These are phyloP conservation scores for Pseudogymnoascus verrucosus DNA, from an alignment of 2,329 filamentous ascomycete genomes.

Conservation along the genomic window DNA sequence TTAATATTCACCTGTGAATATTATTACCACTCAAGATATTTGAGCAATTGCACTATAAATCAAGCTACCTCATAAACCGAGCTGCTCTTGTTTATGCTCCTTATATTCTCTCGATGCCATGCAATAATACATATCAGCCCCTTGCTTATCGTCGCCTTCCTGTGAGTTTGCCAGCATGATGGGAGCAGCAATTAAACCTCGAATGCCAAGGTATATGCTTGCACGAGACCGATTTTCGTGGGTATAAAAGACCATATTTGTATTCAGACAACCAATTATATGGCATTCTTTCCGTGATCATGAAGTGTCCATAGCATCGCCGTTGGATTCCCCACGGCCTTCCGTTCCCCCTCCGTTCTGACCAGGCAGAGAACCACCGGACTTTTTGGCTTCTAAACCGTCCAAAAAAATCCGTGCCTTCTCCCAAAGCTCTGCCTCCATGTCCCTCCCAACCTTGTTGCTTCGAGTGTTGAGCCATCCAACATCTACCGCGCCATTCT, in stretches of 20 bases:
- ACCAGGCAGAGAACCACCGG: neutral
- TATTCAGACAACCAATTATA: neutral
- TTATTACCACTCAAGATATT: neutral
- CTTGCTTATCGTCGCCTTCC: neutral
- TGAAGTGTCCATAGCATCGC: neutral
- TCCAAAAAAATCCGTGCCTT: constrained; percentile 50
- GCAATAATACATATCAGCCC: no score
- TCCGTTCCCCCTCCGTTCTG: neutral
- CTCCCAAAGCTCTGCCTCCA: constrained; percentile 73
- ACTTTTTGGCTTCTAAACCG: constrained; percentile 21
- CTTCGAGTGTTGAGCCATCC: constrained; percentile 85
- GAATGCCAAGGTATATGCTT: neutral
- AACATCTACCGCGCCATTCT: constrained; percentile 60
- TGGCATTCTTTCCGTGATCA: neutral
- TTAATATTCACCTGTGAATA: neutral
- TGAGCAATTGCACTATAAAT: neutral
- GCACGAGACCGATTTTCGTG: neutral
- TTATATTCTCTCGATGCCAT: neutral
- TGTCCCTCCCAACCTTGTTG: constrained; percentile 71
- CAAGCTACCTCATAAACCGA: neutral
- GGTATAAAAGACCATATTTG: neutral
- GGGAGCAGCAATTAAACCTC: neutral
- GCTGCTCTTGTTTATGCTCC: neutral
- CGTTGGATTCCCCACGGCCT: neutral
- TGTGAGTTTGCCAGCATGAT: neutral